Percentiles rank a stretch among this genome's conserved stretches.
These are phyloP conservation scores for Fonsecaea nubica DNA, from an alignment of 2,329 filamentous ascomycete species.

Conservation along the genomic window DNA sequence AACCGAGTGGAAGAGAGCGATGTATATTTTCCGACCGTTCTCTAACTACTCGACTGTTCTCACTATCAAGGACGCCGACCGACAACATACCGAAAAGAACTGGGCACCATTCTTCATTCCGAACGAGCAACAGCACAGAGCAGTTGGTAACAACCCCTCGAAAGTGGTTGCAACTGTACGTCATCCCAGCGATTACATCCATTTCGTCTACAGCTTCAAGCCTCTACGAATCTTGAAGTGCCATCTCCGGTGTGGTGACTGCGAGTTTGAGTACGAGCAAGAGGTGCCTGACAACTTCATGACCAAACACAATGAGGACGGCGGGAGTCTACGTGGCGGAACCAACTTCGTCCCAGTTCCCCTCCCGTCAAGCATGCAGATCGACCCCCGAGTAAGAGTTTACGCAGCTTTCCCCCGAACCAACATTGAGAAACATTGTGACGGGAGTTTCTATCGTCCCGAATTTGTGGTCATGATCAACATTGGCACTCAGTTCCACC, in stretches of 20 bases:
- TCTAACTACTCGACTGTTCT: constrained; percentile 37
- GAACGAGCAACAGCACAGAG: constrained; percentile 20
- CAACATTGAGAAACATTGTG: constrained; percentile 34
- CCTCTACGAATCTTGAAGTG: constrained; percentile 35
- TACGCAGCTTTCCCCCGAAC: constrained; percentile 39
- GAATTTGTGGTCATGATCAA: constrained; percentile 39
- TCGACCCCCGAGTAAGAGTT: constrained; percentile 28
- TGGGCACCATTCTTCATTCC: constrained; percentile 41
- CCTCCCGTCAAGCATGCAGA: constrained; percentile 29
- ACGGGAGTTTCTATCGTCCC: constrained; percentile 35
- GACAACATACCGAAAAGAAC: constrained; percentile 37
- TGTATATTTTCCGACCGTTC: constrained; percentile 40
- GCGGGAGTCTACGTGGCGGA: constrained; percentile 36
- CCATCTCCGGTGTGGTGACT: constrained; percentile 33
- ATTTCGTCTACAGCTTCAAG: constrained; percentile 39
- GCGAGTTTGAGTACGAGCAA: constrained; percentile 36
- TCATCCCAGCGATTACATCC: constrained; percentile 35
- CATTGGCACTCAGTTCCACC: constrained; percentile 35
- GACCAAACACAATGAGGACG: constrained; percentile 30
- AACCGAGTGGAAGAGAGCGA: constrained; percentile 36
- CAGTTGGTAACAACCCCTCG: constrained; percentile 19
- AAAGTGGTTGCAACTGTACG: constrained; percentile 22
- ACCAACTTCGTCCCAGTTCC: constrained; percentile 39
- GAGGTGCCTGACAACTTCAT: constrained; percentile 30
- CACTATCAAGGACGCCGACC: constrained; percentile 35